Conservation (phyloP, 1,284 basidiomycete genomes). For the Amylostereum areolatum region DNA sequence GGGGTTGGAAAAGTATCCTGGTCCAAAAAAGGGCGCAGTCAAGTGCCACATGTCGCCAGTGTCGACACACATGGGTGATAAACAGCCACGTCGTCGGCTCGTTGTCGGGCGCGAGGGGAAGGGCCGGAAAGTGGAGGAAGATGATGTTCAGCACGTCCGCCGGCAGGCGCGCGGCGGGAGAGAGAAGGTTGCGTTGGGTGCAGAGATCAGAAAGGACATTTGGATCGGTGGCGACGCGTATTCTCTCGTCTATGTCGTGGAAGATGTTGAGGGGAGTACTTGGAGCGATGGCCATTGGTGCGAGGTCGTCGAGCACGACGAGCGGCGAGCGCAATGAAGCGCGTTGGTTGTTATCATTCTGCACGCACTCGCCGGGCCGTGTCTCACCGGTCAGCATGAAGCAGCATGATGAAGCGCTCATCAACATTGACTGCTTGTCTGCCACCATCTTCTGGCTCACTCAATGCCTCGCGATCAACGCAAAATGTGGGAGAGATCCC, state of each 20-base stretch:
- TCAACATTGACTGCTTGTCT: no score
- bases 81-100: conserved; percentile 1
- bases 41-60: conserved; percentile 11
- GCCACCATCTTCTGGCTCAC: no score
- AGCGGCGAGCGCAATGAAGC: neutral
- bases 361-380: no score
- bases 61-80: conserved; percentile 11
- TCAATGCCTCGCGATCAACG: no score
- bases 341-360: neutral
- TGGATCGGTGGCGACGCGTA: neutral
- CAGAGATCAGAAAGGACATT: neutral
- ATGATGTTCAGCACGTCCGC: conserved; percentile 8
- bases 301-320: neutral
- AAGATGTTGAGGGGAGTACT: neutral
- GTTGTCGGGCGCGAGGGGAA: neutral
- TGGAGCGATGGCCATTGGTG: no score
- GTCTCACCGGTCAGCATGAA: no score
- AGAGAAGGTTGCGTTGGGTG: conserved; percentile 6
- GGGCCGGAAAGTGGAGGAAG: conserved; percentile 2
- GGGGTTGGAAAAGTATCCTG: conserved; percentile 8
- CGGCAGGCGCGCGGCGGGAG: conserved; percentile 10
- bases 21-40: conserved; percentile 12
- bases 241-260: conserved; percentile 1
- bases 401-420: no score
- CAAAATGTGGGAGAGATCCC: no score